Conservation (phyloP, 169 alveolate species). For the Plasmodium gaboni region DNA sequence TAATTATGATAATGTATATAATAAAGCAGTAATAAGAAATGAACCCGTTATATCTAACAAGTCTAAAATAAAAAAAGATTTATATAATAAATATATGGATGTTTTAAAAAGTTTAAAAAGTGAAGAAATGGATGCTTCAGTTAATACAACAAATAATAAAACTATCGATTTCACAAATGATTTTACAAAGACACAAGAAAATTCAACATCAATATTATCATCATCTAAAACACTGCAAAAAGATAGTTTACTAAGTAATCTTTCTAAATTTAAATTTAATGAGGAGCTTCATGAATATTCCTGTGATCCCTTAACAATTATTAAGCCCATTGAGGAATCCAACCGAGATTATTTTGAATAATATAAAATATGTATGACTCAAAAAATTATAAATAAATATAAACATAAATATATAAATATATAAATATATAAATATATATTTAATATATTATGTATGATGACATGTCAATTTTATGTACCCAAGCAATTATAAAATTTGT, state of each 20-base stretch:
- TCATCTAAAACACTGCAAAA: conserved; percentile 56
- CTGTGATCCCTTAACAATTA: conserved; percentile 57
- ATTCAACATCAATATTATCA: conserved; percentile 67
- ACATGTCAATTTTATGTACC: no score
- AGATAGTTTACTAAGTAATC: conserved; percentile 63
- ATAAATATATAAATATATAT: no score
- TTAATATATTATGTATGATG: background rate
- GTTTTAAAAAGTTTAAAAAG: conserved; percentile 66
- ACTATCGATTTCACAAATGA: conserved; percentile 70
- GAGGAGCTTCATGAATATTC: conserved; percentile 53
- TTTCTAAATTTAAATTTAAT: conserved; percentile 57
- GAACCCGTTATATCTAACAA: conserved; percentile 3
- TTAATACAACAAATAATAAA: conserved; percentile 35
- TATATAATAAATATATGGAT: conserved; percentile 66
- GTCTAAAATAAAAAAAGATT: conserved; percentile 29
- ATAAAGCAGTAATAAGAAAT: background rate
- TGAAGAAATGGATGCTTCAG: conserved; percentile 73
- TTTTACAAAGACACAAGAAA: conserved; percentile 58
- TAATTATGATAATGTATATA: background rate
- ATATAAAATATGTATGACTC: background rate
- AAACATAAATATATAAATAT: no score
- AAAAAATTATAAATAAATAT: conserved; percentile 14
- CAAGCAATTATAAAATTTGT: no score
- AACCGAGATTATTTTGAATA: conserved; percentile 21
- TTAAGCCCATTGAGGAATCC: conserved; percentile 67